Evolutionary conservation across 2,329 filamentous ascomycete species (phyloP).

Genomic region (Trichophyton verrucosum): DNA sequence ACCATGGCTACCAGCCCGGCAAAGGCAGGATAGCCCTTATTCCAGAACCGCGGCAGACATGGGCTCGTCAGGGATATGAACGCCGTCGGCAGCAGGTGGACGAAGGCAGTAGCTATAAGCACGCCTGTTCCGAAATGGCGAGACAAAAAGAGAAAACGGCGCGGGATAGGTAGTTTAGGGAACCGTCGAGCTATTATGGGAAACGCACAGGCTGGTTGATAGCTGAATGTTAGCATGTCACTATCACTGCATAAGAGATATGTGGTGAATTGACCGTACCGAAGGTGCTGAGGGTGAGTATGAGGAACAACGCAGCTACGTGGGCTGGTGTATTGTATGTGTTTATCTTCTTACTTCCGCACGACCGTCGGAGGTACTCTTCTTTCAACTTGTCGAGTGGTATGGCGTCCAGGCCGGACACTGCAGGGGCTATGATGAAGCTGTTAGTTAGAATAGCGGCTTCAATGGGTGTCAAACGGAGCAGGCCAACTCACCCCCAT

Average conservation of each 20-base stretch:
- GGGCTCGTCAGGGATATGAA: conserved; percentile 49
- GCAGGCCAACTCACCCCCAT: not conserved
- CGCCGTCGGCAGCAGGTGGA: conserved; percentile 50
- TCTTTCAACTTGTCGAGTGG: conserved; percentile 24
- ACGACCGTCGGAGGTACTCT: conserved; percentile 21
- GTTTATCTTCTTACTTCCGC: conserved; percentile 25
- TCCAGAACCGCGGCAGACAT: conserved; percentile 68
- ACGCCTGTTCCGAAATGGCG: conserved; percentile 49
- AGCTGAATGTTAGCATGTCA: not conserved
- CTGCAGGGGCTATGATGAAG: not conserved
- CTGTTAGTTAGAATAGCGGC: not conserved
- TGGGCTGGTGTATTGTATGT: conserved; percentile 55
- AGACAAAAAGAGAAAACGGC: conserved; percentile 46
- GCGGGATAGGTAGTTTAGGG: conserved; percentile 47
- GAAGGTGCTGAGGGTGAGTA: conserved; percentile 42
- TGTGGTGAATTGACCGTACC: conserved; percentile 20
- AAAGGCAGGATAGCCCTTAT: conserved; percentile 62
- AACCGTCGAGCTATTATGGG: conserved; percentile 49
- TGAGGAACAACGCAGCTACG: conserved; percentile 55
- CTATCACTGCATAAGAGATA: no score
- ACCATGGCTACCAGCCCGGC: conserved; percentile 72
- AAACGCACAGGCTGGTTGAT: conserved; percentile 44
- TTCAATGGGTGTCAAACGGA: not conserved
- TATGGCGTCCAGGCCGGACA: conserved; percentile 18
- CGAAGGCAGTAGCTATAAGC: conserved; percentile 45